phyloP scores from a whole-genome alignment of 2,329 filamentous ascomycete genomes.

The Neopestalotiopsis rosae region DNA sequence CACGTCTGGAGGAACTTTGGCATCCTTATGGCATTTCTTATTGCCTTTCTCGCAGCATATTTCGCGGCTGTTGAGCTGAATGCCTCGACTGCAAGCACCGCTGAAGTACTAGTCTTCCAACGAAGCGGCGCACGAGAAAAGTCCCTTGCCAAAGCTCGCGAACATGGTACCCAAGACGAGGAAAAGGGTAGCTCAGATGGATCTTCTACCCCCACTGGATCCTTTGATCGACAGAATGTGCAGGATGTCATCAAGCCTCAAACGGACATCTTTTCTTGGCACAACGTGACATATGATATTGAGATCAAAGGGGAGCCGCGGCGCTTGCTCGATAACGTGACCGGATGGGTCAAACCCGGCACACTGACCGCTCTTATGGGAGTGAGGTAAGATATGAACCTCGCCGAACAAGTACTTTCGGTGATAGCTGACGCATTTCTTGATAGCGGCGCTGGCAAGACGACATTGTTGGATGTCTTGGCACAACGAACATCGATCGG shows the following conservation, averaged over 20 bases:
- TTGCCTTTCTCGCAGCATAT: slow-evolving; percentile 69
- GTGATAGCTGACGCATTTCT: neutral
- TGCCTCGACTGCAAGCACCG: slow-evolving; percentile 65
- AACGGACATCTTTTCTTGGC: slow-evolving; percentile 74
- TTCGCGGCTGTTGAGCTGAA: slow-evolving; percentile 69
- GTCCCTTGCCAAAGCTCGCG: slow-evolving; percentile 29
- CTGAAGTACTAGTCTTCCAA: slow-evolving; percentile 73
- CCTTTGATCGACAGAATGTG: neutral
- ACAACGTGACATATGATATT: slow-evolving; percentile 72
- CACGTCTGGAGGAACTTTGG: slow-evolving; percentile 70
- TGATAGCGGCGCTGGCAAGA: slow-evolving; percentile 71
- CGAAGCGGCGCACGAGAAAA: slow-evolving; percentile 56
- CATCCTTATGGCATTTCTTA: slow-evolving; percentile 53
- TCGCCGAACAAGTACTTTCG: neutral
- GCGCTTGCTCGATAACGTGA: slow-evolving; percentile 76
- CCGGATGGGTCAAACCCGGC: slow-evolving; percentile 89
- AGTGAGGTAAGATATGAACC: slow-evolving; percentile 40
- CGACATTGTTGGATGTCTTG: slow-evolving; percentile 73
- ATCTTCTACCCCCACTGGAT: slow-evolving; percentile 33
- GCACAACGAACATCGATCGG: slow-evolving; percentile 75
- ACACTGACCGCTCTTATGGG: slow-evolving; percentile 83
- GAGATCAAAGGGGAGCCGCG: slow-evolving; percentile 76
- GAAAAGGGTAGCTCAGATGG: neutral
- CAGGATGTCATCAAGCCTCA: slow-evolving; percentile 18
- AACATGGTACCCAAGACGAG: neutral